A percentile compares a stretch with the other conserved stretches of the same genome.
phyloP scores from a whole-genome alignment of 1,284 basidiomycete species.

The Malassezia globosa region DNA sequence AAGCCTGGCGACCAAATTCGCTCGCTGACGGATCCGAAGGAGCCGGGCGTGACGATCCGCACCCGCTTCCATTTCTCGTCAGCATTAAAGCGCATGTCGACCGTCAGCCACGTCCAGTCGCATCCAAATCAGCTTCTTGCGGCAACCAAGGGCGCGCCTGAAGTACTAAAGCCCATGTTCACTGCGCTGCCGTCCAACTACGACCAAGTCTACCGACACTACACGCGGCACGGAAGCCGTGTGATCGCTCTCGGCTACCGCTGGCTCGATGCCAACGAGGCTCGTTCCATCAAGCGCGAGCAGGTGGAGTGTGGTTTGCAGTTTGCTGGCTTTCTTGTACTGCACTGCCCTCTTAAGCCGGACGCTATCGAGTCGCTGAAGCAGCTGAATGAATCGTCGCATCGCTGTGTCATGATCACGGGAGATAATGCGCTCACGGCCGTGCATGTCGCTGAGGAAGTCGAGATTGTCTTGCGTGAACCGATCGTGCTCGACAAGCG shows the following conservation, averaged over 20 bases:
- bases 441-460: conserved; percentile 41
- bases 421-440: conserved; percentile 47
- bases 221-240: conserved; percentile 41
- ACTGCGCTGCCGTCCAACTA: conserved; percentile 36
- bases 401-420: conserved; percentile 47
- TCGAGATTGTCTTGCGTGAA: conserved; percentile 45
- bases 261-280: conserved; percentile 27
- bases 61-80: conserved; percentile 47
- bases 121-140: conserved; percentile 29
- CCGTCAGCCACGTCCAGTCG: conserved; percentile 32
- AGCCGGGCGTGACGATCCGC: conserved; percentile 31
- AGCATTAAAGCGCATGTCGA: conserved; percentile 45
- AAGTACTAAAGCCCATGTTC: conserved; percentile 43
- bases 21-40: conserved; percentile 13
- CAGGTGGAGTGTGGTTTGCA: conserved; percentile 33
- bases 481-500: conserved; percentile 38
- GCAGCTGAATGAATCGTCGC: conserved; percentile 43
- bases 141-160: conserved; percentile 44
- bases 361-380: conserved; percentile 39
- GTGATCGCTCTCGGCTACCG: conserved; percentile 45
- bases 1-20: conserved; percentile 54
- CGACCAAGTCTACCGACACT: conserved; percentile 44
- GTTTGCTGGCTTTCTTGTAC: conserved; percentile 45
- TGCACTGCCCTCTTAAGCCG: conserved; percentile 46
- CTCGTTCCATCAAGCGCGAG: conserved; percentile 30